Base-by-base conservation (phyloP, 352 stramenopile genomes). In the Pythium aquatile region DNA sequence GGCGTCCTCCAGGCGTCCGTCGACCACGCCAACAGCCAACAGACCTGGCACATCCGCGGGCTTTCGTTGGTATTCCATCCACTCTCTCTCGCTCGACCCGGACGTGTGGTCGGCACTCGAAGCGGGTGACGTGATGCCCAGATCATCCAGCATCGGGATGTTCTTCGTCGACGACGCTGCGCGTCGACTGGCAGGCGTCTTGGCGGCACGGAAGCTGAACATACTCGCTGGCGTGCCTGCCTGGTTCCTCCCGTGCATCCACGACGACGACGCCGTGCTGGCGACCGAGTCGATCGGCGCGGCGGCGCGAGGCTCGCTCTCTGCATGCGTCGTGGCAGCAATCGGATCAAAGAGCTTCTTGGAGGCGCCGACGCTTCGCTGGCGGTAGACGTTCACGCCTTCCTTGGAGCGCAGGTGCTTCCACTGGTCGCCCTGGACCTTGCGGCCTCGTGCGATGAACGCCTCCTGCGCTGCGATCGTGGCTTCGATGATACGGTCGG, bases 361-460 rank as follows among this genome's bases (percentile, higher is more conserved):
- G 35, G 55, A 29, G 20, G 29, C 40, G 29, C 40, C 53, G 17
- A 66, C 20, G 17, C 74, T 68, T 55, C 81, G 74, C 40, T 80
- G 77, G 35, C 77, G 72, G 52, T 84, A 90, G n/a, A 87, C 69
- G 39, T 82, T 69, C 24, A 90, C 57, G 57, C 83, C 70, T 47
- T 90, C 78, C 44, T 78, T 78, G 7, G 71, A 66, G 58, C 79
- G 81, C 35, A 83, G 55, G 48, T 81, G 74, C 64, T 86, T 86
- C 81, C 81, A 90, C 55, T 77, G 66, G 16, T 77, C 55, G 9
- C 52, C 48, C 5, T 73, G 52, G n/a, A 87, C 57, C 16, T 66
- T 55, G 29, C 77, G 75, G 8, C 69, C 66, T 55, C 72, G 65
- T 28, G 69, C 60, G 56, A 85, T 74, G 71, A 83, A 87, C 24